Conservation (phyloP, 1,284 basidiomycete genomes). For the Agaricales sp. region DNA sequence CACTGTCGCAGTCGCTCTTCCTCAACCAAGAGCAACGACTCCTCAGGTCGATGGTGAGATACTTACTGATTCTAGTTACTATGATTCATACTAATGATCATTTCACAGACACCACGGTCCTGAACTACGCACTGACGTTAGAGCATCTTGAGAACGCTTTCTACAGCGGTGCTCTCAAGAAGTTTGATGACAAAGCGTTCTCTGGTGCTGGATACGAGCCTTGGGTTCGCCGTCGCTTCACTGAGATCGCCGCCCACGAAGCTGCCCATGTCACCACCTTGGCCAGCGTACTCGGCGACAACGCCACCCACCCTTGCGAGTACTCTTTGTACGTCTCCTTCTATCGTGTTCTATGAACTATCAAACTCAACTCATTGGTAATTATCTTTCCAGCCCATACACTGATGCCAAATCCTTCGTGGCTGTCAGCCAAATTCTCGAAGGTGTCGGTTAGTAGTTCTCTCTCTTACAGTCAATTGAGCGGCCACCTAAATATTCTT, state of each 20-base stretch:
- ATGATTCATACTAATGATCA: background rate
- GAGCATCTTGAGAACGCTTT: slow-evolving; percentile 64
- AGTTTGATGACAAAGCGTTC: slow-evolving; percentile 41
- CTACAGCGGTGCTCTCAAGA: slow-evolving; percentile 36
- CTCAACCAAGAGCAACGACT: background rate
- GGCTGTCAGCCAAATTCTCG: slow-evolving; percentile 41
- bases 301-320: slow-evolving; percentile 40
- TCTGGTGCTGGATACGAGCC: slow-evolving; percentile 35
- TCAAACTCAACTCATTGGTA: background rate
- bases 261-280: slow-evolving; percentile 30
- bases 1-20: background rate
- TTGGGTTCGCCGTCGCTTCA: slow-evolving; percentile 39
- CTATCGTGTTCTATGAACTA: background rate
- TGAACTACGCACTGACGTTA: slow-evolving; percentile 56
- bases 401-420: slow-evolving; percentile 38
- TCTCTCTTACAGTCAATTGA: slow-evolving; percentile 4
- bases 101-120: slow-evolving; percentile 24
- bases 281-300: slow-evolving; percentile 38
- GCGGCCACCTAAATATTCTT: too few relatives aligned
- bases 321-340: slow-evolving; percentile 43
- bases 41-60: background rate
- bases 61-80: background rate
- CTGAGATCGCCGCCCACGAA: slow-evolving; percentile 52
- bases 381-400: slow-evolving; percentile 35
- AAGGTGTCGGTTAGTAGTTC: slow-evolving; percentile 37